Evolutionary conservation across 164 flowering plant species (phyloP), one percentile per base, ranked within the genome.

Genomic region (Umbilicus rupestris): DNA sequence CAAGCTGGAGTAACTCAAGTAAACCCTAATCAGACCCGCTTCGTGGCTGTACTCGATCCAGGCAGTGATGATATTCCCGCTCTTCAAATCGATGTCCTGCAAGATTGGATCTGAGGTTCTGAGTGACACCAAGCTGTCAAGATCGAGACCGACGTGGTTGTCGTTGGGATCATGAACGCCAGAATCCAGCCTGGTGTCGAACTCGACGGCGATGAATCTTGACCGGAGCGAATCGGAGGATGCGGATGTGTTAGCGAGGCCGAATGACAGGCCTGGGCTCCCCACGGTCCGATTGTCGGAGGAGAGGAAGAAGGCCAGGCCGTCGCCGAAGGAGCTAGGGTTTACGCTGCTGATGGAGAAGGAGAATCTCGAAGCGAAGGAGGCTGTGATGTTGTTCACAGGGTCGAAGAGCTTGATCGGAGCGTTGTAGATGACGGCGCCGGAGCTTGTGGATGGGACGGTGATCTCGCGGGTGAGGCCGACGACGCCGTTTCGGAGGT

Each of bases 401-500:
- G 81, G 75, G 68, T 88, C 89, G 59, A 78, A 78, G 68, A 90
- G 84, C 0, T 41, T n/a, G 29, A 93, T 44, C 3, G 98, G 97
- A 37, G 30, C 2, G 78, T 83, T 80, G 83, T 71, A 89, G 70
- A 90, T 73, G 9, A 80, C 74, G 16, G 84, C 66, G 46, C 98
- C 98, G 24, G 94, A 79, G 84, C 96, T 86, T 2, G 97, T 81
- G 14, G 91, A 70, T 1, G 97, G 97, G 19, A 90, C 91, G 12
- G 70, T 67, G 29, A 75, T 69, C 50, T 86, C 86, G n/a, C 87
- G 67, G 42, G 96, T 90, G 70, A 93, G 88, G 5, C 97, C 97
- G 6, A 90, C 28, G 39, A 84, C 83, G 55, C 96, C 97, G 67
- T 86, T 73, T 12, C 93, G 78, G 76, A 88, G 85, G 69, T 85